Conservation (phyloP, 2,329 filamentous ascomycete genomes). For the Beauveria rudraprayagi region DNA sequence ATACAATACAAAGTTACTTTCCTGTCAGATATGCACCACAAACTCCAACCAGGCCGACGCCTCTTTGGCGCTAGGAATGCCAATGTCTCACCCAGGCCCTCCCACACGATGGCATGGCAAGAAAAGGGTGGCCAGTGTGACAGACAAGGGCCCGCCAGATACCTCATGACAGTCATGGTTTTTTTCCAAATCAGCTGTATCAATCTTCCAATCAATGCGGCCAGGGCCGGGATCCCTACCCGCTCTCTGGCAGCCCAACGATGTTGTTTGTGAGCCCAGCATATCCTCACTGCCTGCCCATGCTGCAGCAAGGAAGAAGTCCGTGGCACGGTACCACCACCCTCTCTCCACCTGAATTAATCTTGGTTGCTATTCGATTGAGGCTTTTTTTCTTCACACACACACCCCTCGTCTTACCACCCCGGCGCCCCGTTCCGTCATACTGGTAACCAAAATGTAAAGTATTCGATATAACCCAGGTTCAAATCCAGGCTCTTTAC, state of each 20-base stretch:
- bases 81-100: slow-evolving; percentile 11
- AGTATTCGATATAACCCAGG: not conserved
- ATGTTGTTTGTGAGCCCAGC: not conserved
- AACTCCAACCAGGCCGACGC: not conserved
- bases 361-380: not conserved
- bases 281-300: not conserved
- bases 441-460: slow-evolving; percentile 3
- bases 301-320: not conserved
- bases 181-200: not conserved
- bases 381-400: not conserved
- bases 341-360: not conserved
- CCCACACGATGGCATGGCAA: not conserved
- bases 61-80: slow-evolving; percentile 9
- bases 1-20: slow-evolving; percentile 11
- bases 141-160: not conserved
- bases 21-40: slow-evolving; percentile 9
- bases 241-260: not conserved
- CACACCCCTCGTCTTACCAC: not conserved
- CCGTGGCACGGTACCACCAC: not conserved
- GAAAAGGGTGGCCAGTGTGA: slow-evolving; percentile 8
- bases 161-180: slow-evolving; percentile 1
- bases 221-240: slow-evolving; percentile 4
- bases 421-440: slow-evolving; percentile 4
- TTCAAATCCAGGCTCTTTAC: not conserved
- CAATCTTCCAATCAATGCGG: not conserved